Base-by-base conservation (phyloP, 352 stramenopile genomes). In the Phytophthora sansomeana region DNA sequence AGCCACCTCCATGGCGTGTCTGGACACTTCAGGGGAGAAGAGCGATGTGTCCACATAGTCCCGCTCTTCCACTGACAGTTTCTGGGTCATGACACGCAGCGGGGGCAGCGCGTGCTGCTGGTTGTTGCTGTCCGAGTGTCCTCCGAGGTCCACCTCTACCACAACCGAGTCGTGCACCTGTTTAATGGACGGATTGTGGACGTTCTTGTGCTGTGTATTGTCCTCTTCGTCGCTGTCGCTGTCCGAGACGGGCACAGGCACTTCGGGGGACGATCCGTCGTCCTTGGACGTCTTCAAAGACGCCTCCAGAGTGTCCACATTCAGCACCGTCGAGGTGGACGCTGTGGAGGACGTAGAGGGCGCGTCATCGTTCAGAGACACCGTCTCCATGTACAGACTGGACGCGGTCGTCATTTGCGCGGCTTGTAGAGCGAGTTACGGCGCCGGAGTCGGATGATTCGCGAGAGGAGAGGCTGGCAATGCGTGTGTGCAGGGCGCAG, bases 1-100 rank as follows among this genome's bases (percentile, higher is more conserved):
- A 0, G 88, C 88, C n/a, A 94, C 75, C 30, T 96, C 88, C 63
- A 96, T 88, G 9, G 86, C 85, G 44, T 93, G 86, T 21, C 88
- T 77, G 7, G 88, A 96, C 4, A 95, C 76, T 21, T 96, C 88
- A 0, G 88, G 83, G 1, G 86, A 95, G 61, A 96, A 96, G 5
- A 96, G 69, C 32, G 78, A 89, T 50, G 81, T 68, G 72, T 96
- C 84, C 9, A 94, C 85, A 42, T 92, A 93, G 52, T 93, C 86
- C 36, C 70, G 63, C 21, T 93, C 81, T 30, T 78, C 74, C 13
- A 72, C 32, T 1, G 72, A 52, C 9, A 85, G 35, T 30, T 75
- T 77, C 43, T 72, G 69, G 14, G 74, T 68, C 19, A 73, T 43
- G 1, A 87, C 69, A 10, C 78, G 78, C 39, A 89, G 58, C 10